phyloP scores from a whole-genome alignment of 2,329 filamentous ascomycete genomes.

The Purpureocillium lavendulum region DNA sequence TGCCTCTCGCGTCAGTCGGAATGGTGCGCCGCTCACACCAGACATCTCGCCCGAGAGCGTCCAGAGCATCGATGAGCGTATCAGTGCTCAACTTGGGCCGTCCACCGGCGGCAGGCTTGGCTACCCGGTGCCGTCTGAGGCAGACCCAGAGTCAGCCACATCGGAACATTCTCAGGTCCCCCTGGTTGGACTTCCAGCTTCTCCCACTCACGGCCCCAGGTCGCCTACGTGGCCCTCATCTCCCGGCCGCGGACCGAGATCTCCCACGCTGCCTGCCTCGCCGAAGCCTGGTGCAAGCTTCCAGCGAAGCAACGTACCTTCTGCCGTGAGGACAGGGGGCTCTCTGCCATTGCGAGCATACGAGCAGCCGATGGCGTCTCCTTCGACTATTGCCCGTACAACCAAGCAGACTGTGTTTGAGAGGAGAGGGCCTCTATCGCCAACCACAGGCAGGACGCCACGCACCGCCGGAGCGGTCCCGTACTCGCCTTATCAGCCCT shows the following conservation, averaged over 20 bases:
- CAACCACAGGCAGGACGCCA: slow-evolving; percentile 52
- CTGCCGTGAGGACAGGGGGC: slow-evolving; percentile 48
- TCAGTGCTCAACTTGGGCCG: slow-evolving; percentile 31
- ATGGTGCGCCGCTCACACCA: slow-evolving; percentile 17
- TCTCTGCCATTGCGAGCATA: slow-evolving; percentile 53
- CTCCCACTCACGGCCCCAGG: slow-evolving; percentile 23
- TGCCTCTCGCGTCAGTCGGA: slow-evolving; percentile 14
- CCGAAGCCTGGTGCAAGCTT: slow-evolving; percentile 44
- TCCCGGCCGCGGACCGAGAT: slow-evolving; percentile 24
- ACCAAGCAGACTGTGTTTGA: slow-evolving; percentile 61
- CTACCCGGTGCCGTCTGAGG: slow-evolving; percentile 30
- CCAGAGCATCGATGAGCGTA: slow-evolving; percentile 47
- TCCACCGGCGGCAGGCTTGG: slow-evolving; percentile 25
- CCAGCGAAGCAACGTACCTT: slow-evolving; percentile 38
- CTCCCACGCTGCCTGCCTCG: slow-evolving; percentile 35
- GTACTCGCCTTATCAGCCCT: slow-evolving; percentile 74
- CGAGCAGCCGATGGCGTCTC: slow-evolving; percentile 46
- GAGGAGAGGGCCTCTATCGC: slow-evolving; percentile 44
- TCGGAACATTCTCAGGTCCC: slow-evolving; percentile 43
- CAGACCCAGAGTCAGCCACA: slow-evolving; percentile 41
- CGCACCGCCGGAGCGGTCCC: slow-evolving; percentile 54
- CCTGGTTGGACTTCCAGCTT: slow-evolving; percentile 42
- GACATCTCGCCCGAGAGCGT: slow-evolving; percentile 31
- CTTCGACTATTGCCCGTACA: slow-evolving; percentile 34
- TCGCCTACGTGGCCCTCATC: slow-evolving; percentile 23